Evolutionary conservation across 257 asterid genomes (phyloP).

Genomic region (Buddleja alternifolia): DNA sequence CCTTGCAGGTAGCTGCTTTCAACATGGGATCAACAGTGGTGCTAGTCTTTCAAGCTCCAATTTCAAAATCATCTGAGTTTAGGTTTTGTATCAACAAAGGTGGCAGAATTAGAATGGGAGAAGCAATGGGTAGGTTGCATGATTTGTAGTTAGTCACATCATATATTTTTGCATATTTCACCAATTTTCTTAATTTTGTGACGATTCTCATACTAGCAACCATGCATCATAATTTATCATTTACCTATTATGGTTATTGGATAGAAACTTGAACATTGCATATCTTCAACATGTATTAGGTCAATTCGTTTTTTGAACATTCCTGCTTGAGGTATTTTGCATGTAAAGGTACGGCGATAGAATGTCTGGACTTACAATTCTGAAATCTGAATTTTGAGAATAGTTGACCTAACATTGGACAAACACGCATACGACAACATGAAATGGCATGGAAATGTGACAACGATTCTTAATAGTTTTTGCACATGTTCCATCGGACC

Average conservation of each 20-base stretch:
- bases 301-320: background rate
- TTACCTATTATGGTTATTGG: background rate
- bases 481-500: too few species aligned
- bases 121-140: slow-evolving; percentile 80
- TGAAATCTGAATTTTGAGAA: too few species aligned
- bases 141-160: slow-evolving; percentile 29
- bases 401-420: too few species aligned
- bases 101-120: slow-evolving; percentile 79
- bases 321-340: background rate
- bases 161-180: slow-evolving; percentile 8
- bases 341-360: background rate
- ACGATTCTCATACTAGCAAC: background rate
- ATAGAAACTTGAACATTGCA: background rate
- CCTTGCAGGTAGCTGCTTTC: slow-evolving; percentile 81
- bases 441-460: too few species aligned
- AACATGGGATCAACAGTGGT: slow-evolving; percentile 98
- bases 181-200: background rate
- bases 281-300: background rate
- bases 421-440: too few species aligned
- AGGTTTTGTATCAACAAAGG: slow-evolving; percentile 67
- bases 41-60: slow-evolving; percentile 90
- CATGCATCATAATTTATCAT: background rate
- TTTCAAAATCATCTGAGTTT: slow-evolving; percentile 55
- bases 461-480: too few species aligned
- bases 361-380: background rate